A percentile compares a stretch with the other conserved stretches of the same genome.
Conservation (phyloP, 2,329 filamentous ascomycete species). For the Fusarium transvaalense region DNA sequence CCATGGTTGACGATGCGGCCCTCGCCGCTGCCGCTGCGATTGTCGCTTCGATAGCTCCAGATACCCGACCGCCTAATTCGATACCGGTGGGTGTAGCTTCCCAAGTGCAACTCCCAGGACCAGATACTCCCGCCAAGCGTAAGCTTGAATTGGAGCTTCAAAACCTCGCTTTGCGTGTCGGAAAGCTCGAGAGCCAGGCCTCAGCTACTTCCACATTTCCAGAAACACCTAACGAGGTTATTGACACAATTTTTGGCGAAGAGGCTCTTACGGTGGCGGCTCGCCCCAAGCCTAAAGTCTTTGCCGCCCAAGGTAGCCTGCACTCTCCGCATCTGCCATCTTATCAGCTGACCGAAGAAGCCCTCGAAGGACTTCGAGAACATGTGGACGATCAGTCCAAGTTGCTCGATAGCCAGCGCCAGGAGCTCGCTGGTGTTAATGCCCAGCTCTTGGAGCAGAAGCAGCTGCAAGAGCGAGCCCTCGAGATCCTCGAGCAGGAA, state of each 20-base stretch:
- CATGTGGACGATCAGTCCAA: conserved; percentile 95
- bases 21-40: conserved; percentile 67
- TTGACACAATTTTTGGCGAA: conserved; percentile 73
- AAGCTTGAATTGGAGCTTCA: conserved; percentile 86
- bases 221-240: conserved; percentile 83
- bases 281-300: conserved; percentile 60
- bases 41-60: conserved; percentile 64
- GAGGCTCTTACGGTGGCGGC: conserved; percentile 63
- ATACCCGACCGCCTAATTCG: conserved; percentile 56
- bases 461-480: conserved; percentile 83
- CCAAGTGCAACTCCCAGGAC: conserved; percentile 80
- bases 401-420: conserved; percentile 87
- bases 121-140: conserved; percentile 79
- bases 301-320: conserved; percentile 58
- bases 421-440: conserved; percentile 87
- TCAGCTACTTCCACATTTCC: conserved; percentile 74
- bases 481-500: conserved; percentile 85
- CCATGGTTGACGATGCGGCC: conserved; percentile 68
- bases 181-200: conserved; percentile 84
- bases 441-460: conserved; percentile 89
- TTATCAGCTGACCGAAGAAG: conserved; percentile 78
- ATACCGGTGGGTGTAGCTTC: conserved; percentile 58
- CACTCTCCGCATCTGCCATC: conserved; percentile 53
- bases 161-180: conserved; percentile 81
- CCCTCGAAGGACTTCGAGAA: conserved; percentile 86